phyloP scores from a whole-genome alignment of 1,284 basidiomycete species.

The Ustilago cynodontis region DNA sequence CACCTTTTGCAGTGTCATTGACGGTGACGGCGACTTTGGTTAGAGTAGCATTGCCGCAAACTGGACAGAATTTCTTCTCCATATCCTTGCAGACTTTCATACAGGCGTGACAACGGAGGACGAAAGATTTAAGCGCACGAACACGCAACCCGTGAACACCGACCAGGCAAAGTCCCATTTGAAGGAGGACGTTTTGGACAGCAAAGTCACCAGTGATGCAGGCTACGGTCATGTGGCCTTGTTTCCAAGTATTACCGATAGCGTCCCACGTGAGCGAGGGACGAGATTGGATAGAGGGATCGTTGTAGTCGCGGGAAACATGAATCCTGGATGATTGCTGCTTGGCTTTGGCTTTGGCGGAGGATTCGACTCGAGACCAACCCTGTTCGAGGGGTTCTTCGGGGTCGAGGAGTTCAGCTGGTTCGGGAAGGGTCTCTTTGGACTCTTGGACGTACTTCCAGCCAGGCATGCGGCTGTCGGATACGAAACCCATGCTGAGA shows the following conservation, averaged over 20 bases:
- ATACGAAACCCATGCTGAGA: constrained; percentile 78
- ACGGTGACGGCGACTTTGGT: constrained; percentile 87
- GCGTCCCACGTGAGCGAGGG: constrained; percentile 40
- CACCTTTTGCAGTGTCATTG: constrained; percentile 51
- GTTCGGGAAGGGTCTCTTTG: constrained; percentile 33
- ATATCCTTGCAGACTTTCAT: constrained; percentile 98
- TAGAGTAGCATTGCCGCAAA: constrained; percentile 93
- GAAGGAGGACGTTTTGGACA: constrained; percentile 96
- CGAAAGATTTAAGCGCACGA: constrained; percentile 92
- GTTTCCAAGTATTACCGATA: constrained; percentile 73
- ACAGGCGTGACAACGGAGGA: constrained; percentile 96
- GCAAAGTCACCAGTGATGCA: constrained; percentile 95
- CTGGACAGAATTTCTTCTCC: constrained; percentile 95
- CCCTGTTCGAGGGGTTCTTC: constrained; percentile 49
- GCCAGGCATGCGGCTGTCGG: constrained; percentile 47
- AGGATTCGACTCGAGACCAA: constrained; percentile 47
- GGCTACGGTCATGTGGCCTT: constrained; percentile 70
- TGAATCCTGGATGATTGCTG: constrained; percentile 69
- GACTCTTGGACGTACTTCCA: constrained; percentile 38
- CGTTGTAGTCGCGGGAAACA: constrained; percentile 71
- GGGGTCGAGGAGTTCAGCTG: constrained; percentile 29
- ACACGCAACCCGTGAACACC: constrained; percentile 91
- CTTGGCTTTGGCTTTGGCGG: constrained; percentile 30
- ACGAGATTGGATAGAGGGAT: constrained; percentile 44
- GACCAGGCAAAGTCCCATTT: constrained; percentile 93